Percentiles rank a stretch among this genome's conserved stretches.
phyloP scores from a whole-genome alignment of 202 grass and related monocot genomes.

The Tripidium arundinaceum region DNA sequence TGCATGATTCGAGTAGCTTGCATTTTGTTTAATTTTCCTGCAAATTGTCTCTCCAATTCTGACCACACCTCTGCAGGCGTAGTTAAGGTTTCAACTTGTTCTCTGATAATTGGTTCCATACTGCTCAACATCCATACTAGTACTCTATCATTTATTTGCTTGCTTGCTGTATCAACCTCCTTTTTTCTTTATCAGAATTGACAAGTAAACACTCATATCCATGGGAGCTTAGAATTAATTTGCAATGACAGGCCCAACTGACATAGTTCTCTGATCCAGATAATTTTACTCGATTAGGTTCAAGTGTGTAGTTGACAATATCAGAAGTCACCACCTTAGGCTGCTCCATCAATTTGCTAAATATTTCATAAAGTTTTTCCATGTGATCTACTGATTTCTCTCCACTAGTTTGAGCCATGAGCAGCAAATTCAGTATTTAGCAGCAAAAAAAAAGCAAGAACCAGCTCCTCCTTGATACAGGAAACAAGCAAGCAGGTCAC shows the following conservation, averaged over 20 bases:
- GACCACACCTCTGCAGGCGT: background rate
- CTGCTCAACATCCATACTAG: background rate
- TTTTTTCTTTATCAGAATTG: background rate
- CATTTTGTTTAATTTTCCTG: too few species aligned
- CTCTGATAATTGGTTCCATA: background rate
- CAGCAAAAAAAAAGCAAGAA: too few species aligned
- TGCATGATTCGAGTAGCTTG: too few species aligned
- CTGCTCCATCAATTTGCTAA: background rate
- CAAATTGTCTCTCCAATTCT: background rate
- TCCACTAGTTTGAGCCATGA: too few species aligned
- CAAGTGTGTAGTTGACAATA: background rate
- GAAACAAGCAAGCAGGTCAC: too few species aligned
- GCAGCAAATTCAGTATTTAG: too few species aligned
- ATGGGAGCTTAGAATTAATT: background rate
- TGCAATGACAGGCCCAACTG: background rate
- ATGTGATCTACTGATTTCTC: too few species aligned
- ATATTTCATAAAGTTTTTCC: background rate
- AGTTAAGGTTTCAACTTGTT: background rate
- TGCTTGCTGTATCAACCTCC: background rate
- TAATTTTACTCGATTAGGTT: background rate
- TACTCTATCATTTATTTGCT: background rate
- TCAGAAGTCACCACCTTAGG: background rate
- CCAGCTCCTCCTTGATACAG: too few species aligned
- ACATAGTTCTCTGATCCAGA: background rate
- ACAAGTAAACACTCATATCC: background rate